Conservation (phyloP, 1,284 basidiomycete species). For the Prillingera fragicola region DNA sequence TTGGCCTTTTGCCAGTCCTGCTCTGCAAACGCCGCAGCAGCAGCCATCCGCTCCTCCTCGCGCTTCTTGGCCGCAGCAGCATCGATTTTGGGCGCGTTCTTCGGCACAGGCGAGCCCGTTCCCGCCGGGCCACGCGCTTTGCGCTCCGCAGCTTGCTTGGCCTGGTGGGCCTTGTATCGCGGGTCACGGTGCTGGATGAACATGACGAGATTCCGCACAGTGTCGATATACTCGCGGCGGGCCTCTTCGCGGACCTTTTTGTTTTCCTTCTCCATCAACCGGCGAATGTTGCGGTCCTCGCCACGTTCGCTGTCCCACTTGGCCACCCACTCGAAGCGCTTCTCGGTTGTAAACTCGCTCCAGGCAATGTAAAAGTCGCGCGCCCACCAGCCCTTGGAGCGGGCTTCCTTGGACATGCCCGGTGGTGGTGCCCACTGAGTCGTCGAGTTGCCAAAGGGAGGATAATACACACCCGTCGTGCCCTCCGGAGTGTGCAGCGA, state of each 20-base stretch:
- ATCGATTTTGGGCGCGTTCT: constrained; percentile 19
- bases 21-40: constrained; percentile 37
- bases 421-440: constrained; percentile 57
- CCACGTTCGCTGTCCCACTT: constrained; percentile 78
- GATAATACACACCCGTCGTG: constrained; percentile 53
- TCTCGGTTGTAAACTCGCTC: constrained; percentile 79
- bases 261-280: constrained; percentile 94
- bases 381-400: constrained; percentile 51
- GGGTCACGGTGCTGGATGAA: constrained; percentile 94
- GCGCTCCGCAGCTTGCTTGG: constrained; percentile 49
- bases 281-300: constrained; percentile 75
- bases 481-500: constrained; percentile 55
- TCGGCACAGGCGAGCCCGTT: not conserved
- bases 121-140: constrained; percentile 14
- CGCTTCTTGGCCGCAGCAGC: constrained; percentile 20
- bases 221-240: constrained; percentile 88
- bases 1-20: constrained; percentile 77
- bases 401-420: constrained; percentile 52
- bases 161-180: constrained; percentile 70
- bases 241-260: constrained; percentile 83
- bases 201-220: constrained; percentile 72
- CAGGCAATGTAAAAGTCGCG: constrained; percentile 80
- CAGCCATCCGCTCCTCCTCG: constrained; percentile 26
- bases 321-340: constrained; percentile 86
- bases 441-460: constrained; percentile 74